Conservation (phyloP, 2,329 filamentous ascomycete species). For the Pseudogymnoascus sp. region DNA sequence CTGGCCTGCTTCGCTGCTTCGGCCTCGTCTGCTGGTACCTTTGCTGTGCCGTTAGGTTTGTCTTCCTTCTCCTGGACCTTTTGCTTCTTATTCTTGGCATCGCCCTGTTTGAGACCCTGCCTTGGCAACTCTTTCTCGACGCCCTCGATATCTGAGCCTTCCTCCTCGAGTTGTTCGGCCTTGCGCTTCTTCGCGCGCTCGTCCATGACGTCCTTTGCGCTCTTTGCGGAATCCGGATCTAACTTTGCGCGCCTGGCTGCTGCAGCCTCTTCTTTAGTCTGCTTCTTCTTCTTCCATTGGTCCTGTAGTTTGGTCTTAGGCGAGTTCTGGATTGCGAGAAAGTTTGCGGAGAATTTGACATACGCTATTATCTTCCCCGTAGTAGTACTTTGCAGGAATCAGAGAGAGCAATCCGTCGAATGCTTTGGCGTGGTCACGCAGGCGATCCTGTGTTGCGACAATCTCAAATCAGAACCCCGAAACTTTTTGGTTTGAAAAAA, state of each 20-base stretch:
- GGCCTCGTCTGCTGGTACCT: constrained; percentile 31
- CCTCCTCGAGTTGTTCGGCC: constrained; percentile 52
- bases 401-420: constrained; percentile 54
- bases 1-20: constrained; percentile 26
- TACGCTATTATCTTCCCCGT: constrained; percentile 61
- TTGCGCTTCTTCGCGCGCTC: constrained; percentile 78
- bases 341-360: constrained; percentile 26
- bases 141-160: constrained; percentile 41
- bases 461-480: constrained; percentile 10
- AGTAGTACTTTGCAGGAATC: constrained; percentile 65
- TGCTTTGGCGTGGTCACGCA: constrained; percentile 36
- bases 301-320: constrained; percentile 45
- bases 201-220: constrained; percentile 86
- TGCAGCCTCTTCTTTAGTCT: constrained; percentile 80
- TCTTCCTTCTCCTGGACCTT: constrained; percentile 42
- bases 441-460: constrained; percentile 37
- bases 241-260: constrained; percentile 81
- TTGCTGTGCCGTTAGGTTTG: constrained; percentile 15
- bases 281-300: constrained; percentile 92
- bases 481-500: constrained; percentile 6
- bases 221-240: constrained; percentile 84
- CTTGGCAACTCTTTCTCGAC: constrained; percentile 53
- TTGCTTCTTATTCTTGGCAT: constrained; percentile 39
- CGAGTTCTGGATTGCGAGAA: constrained; percentile 1
- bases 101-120: constrained; percentile 49